Base-by-base conservation (phyloP, 371 early-diverging fungal genomes). In the Mucor indicus region DNA sequence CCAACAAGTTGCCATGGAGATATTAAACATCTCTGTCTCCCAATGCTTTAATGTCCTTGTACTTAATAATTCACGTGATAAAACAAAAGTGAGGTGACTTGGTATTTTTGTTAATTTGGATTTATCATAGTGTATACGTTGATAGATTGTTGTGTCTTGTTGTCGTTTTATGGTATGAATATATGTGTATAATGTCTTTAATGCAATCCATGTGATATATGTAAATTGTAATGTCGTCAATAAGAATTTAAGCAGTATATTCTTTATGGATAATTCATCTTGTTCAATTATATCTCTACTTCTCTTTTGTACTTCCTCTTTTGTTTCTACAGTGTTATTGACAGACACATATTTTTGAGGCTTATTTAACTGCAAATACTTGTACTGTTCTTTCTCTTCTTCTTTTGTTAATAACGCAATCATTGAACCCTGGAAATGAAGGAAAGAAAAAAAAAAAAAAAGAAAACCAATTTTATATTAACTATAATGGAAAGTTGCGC, bases 91-190 rank as follows among this genome's bases (percentile, higher is more conserved):
- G 7, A 76, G 46, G 43, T 76, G 76, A 1, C 48, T 41, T 35
- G 76, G 76, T 37, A 76, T 63, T 44, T 76, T 76, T 33, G 64
- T 69, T 21, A 76, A 55, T 23, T 46, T 64, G 8, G 38, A 17
- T 38, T 55, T 64, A 32, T 72, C 76, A n/a, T 38, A 23, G 11
- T 50, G 44, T 27, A 69, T 67, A 6, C 39, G 45, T 33, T 44
- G 33, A 1, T 47, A 46, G 25, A 22, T 39, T 20, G 17, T 32
- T 20, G 30, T 19, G 13, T 25, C 31, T 30, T 15, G 16, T 40
- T 5, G 2, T 9, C 13, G 3, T 12, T 23, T 33, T 33, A 39
- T 19, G 12, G 24, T 38, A 37, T 37, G 17, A n/a, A 57, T 8
- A 24, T 45, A 44, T 16, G 25, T 16, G 11, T 49, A 42, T 35